Base-by-base conservation (phyloP, 1,284 basidiomycete genomes). In the Naganishia sp. region DNA sequence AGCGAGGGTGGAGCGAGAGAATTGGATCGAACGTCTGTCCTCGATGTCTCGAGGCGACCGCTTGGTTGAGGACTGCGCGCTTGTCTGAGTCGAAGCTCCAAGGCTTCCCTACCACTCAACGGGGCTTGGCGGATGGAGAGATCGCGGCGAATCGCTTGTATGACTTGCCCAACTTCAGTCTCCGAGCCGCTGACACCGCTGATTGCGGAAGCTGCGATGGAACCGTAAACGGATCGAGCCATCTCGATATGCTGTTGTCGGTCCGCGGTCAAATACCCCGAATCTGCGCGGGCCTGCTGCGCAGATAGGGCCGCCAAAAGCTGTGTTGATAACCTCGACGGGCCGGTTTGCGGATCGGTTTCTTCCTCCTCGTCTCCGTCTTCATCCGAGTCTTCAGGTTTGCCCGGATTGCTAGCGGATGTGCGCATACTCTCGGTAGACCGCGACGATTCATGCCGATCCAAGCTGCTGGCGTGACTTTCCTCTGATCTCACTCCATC, bases 391-490 rank as follows among this genome's bases (percentile, higher is more conserved):
- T 39, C 36, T 39, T 39, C 6, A 10, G 36, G 36, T 39, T 39
- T 39, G 36, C 10, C 44, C 31, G 31, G 23, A 31, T n/a, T n/a
- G 45, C 28, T 54, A 9, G 43, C 61, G 64, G 49, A 42, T 4
- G 61, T 53, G 28, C 55, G 56, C 9, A 59, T 9, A 15, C 64
- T 66, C 64, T 43, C 50, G 49, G n/a, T 44, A 15, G 49, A 61
- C n/a, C n/a, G 43, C 2, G 52, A 28, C 16, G 23, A 44, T 46
- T 46, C 28, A 48, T 55, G 50, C 36, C 46, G 33, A 45, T 71
- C 68, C 49, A 73, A 65, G 11, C 70, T 23, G 36, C 59, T 72
- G 16, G 73, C 52, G 42, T 74, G 72, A 13, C 73, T 57, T 11
- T 60, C 46, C 2, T 50, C 57, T 11, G 59, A 55, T 16, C 42